Percentiles rank a stretch among this genome's conserved stretches.
Conservation (phyloP, 768 basidiomycete genomes). For the Hysterangium stoloniferum region DNA sequence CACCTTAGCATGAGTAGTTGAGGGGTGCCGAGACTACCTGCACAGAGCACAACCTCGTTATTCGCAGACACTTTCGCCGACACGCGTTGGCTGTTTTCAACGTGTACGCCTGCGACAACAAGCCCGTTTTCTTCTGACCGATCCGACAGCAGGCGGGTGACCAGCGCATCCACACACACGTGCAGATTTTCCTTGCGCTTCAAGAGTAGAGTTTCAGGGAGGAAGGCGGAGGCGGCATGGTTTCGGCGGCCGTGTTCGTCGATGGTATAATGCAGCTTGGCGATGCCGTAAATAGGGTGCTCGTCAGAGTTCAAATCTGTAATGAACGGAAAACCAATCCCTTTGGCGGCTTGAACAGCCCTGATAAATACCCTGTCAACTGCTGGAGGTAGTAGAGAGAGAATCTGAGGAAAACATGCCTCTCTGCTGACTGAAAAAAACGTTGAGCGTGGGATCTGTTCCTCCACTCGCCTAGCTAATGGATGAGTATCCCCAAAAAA, state of each 20-base stretch:
- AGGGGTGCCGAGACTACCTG: constrained; percentile 35
- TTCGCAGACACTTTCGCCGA: not conserved
- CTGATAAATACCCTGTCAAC: not conserved
- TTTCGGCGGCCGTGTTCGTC: not conserved
- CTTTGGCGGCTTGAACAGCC: not conserved
- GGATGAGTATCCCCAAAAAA: not conserved
- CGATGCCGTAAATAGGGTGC: not conserved
- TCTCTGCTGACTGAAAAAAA: not conserved
- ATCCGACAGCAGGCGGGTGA: not conserved
- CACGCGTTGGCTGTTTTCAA: not conserved
- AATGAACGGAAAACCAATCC: not conserved
- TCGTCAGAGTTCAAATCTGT: not conserved
- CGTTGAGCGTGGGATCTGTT: not conserved
- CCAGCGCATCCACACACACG: not conserved
- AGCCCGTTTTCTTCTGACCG: not conserved
- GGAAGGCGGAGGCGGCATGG: not conserved
- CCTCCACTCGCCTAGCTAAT: not conserved
- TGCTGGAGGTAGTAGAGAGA: not conserved
- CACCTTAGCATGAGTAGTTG: constrained; percentile 34
- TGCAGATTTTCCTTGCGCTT: not conserved
- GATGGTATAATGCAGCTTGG: not conserved
- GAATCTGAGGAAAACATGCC: not conserved
- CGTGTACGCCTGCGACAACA: not conserved
- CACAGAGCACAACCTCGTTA: constrained; percentile 26
- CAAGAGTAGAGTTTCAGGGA: not conserved